phyloP scores from a whole-genome alignment of 2,329 filamentous ascomycete genomes.

The Cytospora piceae region DNA sequence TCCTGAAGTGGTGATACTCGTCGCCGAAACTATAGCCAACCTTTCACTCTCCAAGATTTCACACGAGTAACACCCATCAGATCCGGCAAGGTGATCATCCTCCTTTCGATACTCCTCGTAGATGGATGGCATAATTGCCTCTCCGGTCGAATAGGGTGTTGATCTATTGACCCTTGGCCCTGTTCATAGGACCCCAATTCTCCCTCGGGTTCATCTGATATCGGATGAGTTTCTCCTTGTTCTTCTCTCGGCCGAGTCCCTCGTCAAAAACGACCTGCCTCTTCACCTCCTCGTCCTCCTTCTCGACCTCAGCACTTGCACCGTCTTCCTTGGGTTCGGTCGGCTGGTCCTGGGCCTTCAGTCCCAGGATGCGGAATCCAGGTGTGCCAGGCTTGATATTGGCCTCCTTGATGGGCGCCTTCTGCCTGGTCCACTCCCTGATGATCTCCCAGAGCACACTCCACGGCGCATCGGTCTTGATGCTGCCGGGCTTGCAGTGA shows the following conservation, averaged over 20 bases:
- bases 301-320: conserved; percentile 33
- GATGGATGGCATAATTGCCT: not conserved
- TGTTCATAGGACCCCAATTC: conserved; percentile 88
- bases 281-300: conserved; percentile 39
- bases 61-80: not conserved
- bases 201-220: conserved; percentile 90
- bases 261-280: conserved; percentile 72
- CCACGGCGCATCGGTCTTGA: conserved; percentile 96
- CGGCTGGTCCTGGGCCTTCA: conserved; percentile 41
- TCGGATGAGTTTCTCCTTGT: conserved; percentile 71
- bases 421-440: conserved; percentile 86
- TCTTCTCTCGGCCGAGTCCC: conserved; percentile 70
- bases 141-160: not conserved
- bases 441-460: conserved; percentile 88
- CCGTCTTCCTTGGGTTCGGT: conserved; percentile 40
- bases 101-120: not conserved
- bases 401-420: conserved; percentile 73
- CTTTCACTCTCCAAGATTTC: not conserved
- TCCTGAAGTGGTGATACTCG: not conserved
- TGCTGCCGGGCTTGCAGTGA: conserved; percentile 85
- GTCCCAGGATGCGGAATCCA: conserved; percentile 70
- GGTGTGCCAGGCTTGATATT: conserved; percentile 71
- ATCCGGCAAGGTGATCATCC: not conserved
- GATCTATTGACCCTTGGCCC: conserved; percentile 47
- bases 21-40: not conserved